These are phyloP conservation scores for Heterobasidion irregulare DNA, from an alignment of 1,284 basidiomycete species.

Conservation along the genomic window DNA sequence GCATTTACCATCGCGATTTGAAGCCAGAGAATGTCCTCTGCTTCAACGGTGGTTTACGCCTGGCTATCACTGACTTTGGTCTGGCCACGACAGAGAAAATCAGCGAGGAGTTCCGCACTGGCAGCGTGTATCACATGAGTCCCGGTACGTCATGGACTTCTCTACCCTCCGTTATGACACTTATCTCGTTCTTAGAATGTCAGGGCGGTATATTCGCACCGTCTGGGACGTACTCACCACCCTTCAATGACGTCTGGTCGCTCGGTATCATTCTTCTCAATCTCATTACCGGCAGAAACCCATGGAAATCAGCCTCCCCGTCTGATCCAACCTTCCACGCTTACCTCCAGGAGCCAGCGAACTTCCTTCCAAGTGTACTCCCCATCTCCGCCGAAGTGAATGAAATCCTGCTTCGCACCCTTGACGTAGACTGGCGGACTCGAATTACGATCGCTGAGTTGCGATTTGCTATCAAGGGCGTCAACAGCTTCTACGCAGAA, in stretches of 20 bases:
- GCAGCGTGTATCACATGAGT: constrained; percentile 95
- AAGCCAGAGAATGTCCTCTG: constrained; percentile 98
- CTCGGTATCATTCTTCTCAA: constrained; percentile 95
- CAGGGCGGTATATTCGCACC: constrained; percentile 78
- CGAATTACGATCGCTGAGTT: constrained; percentile 68
- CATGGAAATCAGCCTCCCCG: constrained; percentile 93
- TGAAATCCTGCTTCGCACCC: constrained; percentile 57
- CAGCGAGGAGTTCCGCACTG: constrained; percentile 91
- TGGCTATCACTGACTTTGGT: constrained; percentile 95
- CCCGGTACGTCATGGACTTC: constrained; percentile 52
- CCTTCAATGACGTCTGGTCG: constrained; percentile 95
- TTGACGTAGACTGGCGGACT: constrained; percentile 65
- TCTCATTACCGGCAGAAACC: constrained; percentile 91
- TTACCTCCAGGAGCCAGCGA: constrained; percentile 54
- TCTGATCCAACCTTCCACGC: constrained; percentile 72
- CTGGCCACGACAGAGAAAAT: constrained; percentile 87
- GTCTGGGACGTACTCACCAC: constrained; percentile 73
- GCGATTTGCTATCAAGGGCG: constrained; percentile 56
- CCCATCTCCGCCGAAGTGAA: constrained; percentile 69
- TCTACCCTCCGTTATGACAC: constrained; percentile 4
- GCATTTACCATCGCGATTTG: constrained; percentile 95
- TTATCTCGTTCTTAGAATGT: constrained; percentile 55
- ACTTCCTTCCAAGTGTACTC: constrained; percentile 66
- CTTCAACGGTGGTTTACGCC: constrained; percentile 69
- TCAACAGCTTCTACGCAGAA: constrained; percentile 65